These are phyloP conservation scores for Aspergillus fumigatiaffinis DNA, from an alignment of 2,329 filamentous ascomycete genomes.

Conservation along the genomic window DNA sequence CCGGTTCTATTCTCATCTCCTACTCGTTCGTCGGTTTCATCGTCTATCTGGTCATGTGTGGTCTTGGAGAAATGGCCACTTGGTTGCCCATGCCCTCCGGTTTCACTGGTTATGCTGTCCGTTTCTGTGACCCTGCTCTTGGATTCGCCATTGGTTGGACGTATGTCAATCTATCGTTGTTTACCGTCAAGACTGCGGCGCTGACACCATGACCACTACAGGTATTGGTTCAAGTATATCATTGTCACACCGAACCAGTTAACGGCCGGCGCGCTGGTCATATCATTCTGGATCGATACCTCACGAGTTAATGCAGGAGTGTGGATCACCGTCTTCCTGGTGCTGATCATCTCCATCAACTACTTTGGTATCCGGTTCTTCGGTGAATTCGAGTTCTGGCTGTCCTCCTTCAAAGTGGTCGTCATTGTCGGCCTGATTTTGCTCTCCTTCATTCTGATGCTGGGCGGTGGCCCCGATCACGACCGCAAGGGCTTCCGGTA, in stretches of 20 bases:
- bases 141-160: constrained; percentile 74
- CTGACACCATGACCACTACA: constrained; percentile 16
- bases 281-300: constrained; percentile 69
- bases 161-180: constrained; percentile 37
- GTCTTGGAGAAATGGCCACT: constrained; percentile 78
- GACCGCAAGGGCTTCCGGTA: constrained; percentile 63
- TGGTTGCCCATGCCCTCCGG: constrained; percentile 75
- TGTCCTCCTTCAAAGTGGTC: constrained; percentile 63
- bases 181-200: constrained; percentile 1
- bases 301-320: constrained; percentile 71
- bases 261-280: constrained; percentile 73
- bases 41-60: constrained; percentile 78
- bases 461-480: constrained; percentile 62
- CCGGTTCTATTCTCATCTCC: constrained; percentile 41
- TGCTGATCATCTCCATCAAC: constrained; percentile 62
- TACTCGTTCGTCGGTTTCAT: constrained; percentile 48
- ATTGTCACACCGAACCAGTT: constrained; percentile 82
- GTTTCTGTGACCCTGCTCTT: constrained; percentile 75
- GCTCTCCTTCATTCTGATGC: constrained; percentile 59
- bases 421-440: constrained; percentile 65
- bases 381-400: constrained; percentile 62
- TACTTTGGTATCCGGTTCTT: constrained; percentile 68
- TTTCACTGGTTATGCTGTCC: constrained; percentile 75
- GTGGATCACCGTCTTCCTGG: constrained; percentile 69
- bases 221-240: constrained; percentile 70